Conservation (phyloP, 129 eudicot genomes). For the Calendula officinalis region DNA sequence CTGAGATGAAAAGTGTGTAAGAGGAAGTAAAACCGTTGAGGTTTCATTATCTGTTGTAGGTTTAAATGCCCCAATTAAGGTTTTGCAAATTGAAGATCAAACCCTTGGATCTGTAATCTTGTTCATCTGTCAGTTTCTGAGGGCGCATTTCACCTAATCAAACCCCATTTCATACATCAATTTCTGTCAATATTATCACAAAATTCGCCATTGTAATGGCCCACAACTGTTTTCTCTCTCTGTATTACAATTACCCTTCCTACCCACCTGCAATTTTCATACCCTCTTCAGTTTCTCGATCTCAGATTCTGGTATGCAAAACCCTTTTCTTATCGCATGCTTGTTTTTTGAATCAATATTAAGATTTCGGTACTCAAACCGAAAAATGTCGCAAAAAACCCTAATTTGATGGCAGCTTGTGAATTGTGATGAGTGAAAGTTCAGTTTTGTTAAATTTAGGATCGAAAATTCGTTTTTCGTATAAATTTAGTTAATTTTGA, state of each 20-base stretch:
- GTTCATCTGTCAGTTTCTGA: constrained; percentile 31
- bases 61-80: constrained; percentile 7
- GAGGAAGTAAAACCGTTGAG: constrained; percentile 14
- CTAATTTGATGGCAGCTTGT: no score
- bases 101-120: constrained; percentile 13
- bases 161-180: constrained; percentile 6
- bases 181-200: constrained; percentile 12
- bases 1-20: no score
- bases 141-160: constrained; percentile 30
- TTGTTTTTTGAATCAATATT: neutral
- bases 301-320: constrained; percentile 17
- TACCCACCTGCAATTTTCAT: constrained; percentile 3
- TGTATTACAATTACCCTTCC: constrained; percentile 10
- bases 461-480: no score
- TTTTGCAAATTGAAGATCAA: constrained; percentile 16
- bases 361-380: neutral
- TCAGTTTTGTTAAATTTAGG: no score
- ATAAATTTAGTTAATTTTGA: no score
- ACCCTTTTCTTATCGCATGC: neutral
- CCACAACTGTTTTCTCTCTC: constrained; percentile 17
- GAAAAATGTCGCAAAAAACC: neutral
- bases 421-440: no score
- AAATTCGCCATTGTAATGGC: constrained; percentile 22
- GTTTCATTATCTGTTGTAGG: constrained; percentile 26
- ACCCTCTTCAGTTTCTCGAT: constrained; percentile 17